A percentile compares a stretch with the other conserved stretches of the same genome.
Evolutionary conservation across 2,329 filamentous ascomycete genomes (phyloP).

Genomic region (Aspergillus alliaceus): DNA sequence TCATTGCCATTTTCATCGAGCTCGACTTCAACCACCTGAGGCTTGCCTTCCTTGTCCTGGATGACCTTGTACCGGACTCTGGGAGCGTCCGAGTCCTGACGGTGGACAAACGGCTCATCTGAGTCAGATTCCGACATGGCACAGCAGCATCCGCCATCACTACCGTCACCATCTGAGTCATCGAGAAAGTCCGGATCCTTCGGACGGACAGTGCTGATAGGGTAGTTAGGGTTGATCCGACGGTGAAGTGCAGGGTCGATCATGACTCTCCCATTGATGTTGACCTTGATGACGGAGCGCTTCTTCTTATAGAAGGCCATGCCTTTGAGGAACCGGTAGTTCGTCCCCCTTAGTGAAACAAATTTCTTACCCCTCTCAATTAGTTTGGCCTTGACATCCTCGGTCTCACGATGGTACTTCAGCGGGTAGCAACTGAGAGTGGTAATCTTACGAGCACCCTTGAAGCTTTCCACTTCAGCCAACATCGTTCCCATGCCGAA

Average conservation of each 20-base stretch:
- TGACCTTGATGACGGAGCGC: slow-evolving; percentile 72
- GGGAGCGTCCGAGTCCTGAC: slow-evolving; percentile 33
- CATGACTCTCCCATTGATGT: slow-evolving; percentile 86
- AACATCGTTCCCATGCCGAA: slow-evolving; percentile 75
- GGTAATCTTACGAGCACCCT: slow-evolving; percentile 78
- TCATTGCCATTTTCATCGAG: slow-evolving; percentile 58
- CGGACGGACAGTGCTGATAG: slow-evolving; percentile 70
- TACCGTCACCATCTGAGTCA: slow-evolving; percentile 42
- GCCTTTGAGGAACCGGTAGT: slow-evolving; percentile 80
- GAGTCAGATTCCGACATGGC: slow-evolving; percentile 34
- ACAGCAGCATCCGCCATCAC: slow-evolving; percentile 45
- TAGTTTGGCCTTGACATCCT: slow-evolving; percentile 63
- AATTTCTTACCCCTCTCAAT: slow-evolving; percentile 84
- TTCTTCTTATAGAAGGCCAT: slow-evolving; percentile 84
- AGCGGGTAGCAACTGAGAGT: slow-evolving; percentile 75
- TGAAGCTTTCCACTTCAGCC: slow-evolving; percentile 72
- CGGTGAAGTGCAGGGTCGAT: slow-evolving; percentile 80
- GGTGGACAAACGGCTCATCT: slow-evolving; percentile 39
- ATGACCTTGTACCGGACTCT: slow-evolving; percentile 54
- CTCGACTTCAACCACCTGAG: slow-evolving; percentile 55
- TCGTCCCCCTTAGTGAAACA: slow-evolving; percentile 74
- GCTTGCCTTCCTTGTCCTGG: slow-evolving; percentile 53
- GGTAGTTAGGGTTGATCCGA: slow-evolving; percentile 83
- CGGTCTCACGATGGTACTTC: slow-evolving; percentile 73
- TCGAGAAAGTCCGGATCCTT: slow-evolving; percentile 65